Evolutionary conservation across 2,329 filamentous ascomycete species (phyloP).

Genomic region (Alternaria sp.): DNA sequence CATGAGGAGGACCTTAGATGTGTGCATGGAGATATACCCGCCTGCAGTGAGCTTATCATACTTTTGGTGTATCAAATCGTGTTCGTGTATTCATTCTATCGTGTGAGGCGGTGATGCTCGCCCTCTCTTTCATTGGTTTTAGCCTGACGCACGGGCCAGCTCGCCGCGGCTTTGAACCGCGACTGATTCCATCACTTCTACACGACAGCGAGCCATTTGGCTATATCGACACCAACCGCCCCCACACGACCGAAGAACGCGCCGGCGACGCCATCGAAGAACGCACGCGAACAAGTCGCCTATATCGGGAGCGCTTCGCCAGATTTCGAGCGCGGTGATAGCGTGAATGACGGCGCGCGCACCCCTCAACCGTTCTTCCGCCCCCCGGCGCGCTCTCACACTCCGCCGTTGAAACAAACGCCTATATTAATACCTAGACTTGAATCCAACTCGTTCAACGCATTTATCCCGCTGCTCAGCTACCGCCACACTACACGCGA

Average conservation of each 20-base stretch:
- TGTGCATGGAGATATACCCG: not conserved
- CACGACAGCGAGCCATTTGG: conserved; percentile 31
- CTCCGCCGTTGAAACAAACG: conserved; percentile 4
- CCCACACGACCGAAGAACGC: not conserved
- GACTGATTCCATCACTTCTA: conserved; percentile 25
- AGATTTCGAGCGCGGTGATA: conserved; percentile 16
- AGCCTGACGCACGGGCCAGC: conserved; percentile 15
- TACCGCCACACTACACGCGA: conserved; percentile 27
- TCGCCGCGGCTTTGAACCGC: conserved; percentile 17
- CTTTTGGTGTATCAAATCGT: not conserved
- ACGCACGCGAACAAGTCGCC: not conserved
- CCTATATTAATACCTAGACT: conserved; percentile 10
- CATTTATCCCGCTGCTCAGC: not conserved
- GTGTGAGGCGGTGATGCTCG: not conserved
- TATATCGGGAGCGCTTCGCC: not conserved
- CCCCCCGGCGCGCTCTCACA: conserved; percentile 28
- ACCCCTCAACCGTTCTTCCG: conserved; percentile 24
- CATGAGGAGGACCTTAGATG: not conserved
- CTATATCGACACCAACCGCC: conserved; percentile 17
- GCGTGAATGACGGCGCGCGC: conserved; percentile 35
- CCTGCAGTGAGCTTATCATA: not conserved
- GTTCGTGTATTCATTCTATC: not conserved
- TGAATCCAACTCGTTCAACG: not conserved
- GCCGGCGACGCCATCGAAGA: not conserved
- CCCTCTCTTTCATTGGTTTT: not conserved